A percentile compares a stretch with the other conserved stretches of the same genome.
These are phyloP conservation scores for Trichoderma sp. DNA, from an alignment of 2,329 filamentous ascomycete genomes.

Conservation along the genomic window DNA sequence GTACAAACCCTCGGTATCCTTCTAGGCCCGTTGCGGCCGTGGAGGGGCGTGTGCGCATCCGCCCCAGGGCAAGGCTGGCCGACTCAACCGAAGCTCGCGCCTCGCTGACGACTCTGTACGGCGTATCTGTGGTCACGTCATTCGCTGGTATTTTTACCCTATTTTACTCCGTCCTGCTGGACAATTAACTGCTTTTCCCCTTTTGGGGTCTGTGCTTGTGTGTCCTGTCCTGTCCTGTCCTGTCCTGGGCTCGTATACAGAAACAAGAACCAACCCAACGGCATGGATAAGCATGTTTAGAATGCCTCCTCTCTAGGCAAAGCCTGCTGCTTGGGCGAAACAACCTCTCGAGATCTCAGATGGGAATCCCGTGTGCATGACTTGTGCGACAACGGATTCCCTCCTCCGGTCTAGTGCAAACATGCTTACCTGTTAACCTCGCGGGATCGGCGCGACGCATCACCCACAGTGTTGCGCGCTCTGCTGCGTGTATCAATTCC, in stretches of 20 bases:
- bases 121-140: conserved; percentile 16
- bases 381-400: not conserved
- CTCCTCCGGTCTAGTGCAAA: not conserved
- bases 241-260: not conserved
- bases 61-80: conserved; percentile 8
- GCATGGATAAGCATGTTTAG: conserved; percentile 2
- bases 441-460: conserved; percentile 12
- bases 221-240: no score
- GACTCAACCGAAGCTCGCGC: conserved; percentile 15
- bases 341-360: not conserved
- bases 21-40: not conserved
- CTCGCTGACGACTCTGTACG: not conserved
- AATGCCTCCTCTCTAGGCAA: not conserved
- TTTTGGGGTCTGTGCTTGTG: not conserved
- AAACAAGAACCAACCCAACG: conserved; percentile 1
- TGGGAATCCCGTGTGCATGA: not conserved
- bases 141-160: not conserved
- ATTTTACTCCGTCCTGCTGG: not conserved
- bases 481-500: not conserved
- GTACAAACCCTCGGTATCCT: not conserved
- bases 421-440: conserved; percentile 17
- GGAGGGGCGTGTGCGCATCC: conserved; percentile 1
- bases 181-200: not conserved
- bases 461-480: not conserved
- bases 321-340: not conserved